Conservation (phyloP, 2,329 filamentous ascomycete genomes). For the Epichloe bromicola region DNA sequence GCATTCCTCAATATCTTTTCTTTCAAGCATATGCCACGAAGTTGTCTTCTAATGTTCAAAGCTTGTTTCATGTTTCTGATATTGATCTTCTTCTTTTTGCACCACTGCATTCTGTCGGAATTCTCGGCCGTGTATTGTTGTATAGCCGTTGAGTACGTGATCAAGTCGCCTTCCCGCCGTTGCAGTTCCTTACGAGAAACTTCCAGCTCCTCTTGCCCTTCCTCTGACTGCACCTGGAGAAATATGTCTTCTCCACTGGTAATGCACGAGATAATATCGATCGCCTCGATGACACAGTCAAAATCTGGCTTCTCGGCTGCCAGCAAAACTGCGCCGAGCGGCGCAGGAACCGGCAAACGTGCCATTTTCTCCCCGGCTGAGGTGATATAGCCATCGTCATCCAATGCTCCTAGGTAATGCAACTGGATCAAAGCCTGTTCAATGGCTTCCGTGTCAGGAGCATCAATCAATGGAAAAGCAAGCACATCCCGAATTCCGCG, state of each 20-base stretch:
- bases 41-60: conserved; percentile 47
- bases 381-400: conserved; percentile 61
- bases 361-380: conserved; percentile 64
- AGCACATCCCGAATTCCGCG: conserved; percentile 72
- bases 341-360: conserved; percentile 67
- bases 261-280: conserved; percentile 65
- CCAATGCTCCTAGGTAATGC: conserved; percentile 63
- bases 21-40: conserved; percentile 41
- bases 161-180: conserved; percentile 50
- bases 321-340: conserved; percentile 69
- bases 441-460: conserved; percentile 62
- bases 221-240: conserved; percentile 43
- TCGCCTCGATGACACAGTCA: conserved; percentile 66
- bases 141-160: conserved; percentile 51
- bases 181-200: conserved; percentile 42
- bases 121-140: conserved; percentile 47
- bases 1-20: conserved; percentile 35
- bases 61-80: conserved; percentile 49
- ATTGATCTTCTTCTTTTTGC: conserved; percentile 43
- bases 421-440: conserved; percentile 74
- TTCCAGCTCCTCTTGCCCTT: conserved; percentile 40
- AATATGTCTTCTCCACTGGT: conserved; percentile 53
- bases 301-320: conserved; percentile 59
- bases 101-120: conserved; percentile 43
- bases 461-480: conserved; percentile 73